phyloP scores from a whole-genome alignment of 202 grass and related monocot species.

The Alloteropsis angusta region DNA sequence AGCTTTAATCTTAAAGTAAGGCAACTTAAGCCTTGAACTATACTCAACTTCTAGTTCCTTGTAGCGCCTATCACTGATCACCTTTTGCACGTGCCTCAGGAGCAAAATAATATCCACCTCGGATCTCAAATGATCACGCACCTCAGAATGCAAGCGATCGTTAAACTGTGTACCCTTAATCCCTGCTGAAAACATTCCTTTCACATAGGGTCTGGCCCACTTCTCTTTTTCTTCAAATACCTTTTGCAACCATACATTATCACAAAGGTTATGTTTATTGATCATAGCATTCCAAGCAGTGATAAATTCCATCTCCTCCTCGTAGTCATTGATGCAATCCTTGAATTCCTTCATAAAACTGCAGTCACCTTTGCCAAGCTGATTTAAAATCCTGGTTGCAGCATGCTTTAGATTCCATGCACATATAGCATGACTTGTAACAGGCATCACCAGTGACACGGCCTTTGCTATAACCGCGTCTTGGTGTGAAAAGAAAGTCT shows the following conservation, averaged over 20 bases:
- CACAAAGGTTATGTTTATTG: slow-evolving; percentile 46
- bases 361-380: slow-evolving; percentile 28
- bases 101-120: slow-evolving; percentile 38
- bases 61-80: slow-evolving; percentile 36
- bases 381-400: slow-evolving; percentile 35
- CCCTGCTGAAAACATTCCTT: slow-evolving; percentile 44
- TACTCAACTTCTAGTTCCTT: slow-evolving; percentile 55
- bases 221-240: slow-evolving; percentile 67
- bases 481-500: slow-evolving; percentile 47
- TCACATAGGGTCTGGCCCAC: slow-evolving; percentile 59
- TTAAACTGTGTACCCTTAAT: slow-evolving; percentile 57
- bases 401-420: slow-evolving; percentile 48
- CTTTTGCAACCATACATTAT: slow-evolving; percentile 50
- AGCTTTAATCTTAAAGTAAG: slow-evolving; percentile 65
- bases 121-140: slow-evolving; percentile 41
- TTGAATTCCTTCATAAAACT: slow-evolving; percentile 73
- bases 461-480: slow-evolving; percentile 42
- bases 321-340: slow-evolving; percentile 47
- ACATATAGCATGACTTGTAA: slow-evolving; percentile 47
- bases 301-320: slow-evolving; percentile 47
- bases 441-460: slow-evolving; percentile 34
- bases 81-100: slow-evolving; percentile 35
- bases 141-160: slow-evolving; percentile 34
- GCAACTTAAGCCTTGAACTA: slow-evolving; percentile 44
- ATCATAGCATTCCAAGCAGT: slow-evolving; percentile 55